A percentile compares a stretch with the other conserved stretches of the same genome.
These are phyloP conservation scores for Cinchona pubescens DNA, from an alignment of 257 asterid species.

Conservation along the genomic window DNA sequence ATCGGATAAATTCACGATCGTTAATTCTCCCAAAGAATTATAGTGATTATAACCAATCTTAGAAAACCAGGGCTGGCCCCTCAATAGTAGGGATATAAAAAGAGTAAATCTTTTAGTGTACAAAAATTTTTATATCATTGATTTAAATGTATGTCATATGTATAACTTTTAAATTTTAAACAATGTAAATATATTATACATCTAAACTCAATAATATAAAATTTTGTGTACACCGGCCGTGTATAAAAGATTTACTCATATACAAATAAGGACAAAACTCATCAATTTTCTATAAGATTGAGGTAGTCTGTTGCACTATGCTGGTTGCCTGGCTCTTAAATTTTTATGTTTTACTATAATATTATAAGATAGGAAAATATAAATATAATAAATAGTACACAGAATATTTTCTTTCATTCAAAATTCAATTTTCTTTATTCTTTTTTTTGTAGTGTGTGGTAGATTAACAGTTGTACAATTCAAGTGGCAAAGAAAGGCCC, in stretches of 20 bases:
- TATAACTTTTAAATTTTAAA: too few relatives aligned
- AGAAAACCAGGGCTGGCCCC: not conserved
- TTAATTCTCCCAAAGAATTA: not conserved
- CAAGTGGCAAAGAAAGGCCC: constrained; percentile 57
- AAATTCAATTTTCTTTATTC: constrained; percentile 4
- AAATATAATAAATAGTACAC: too few relatives aligned
- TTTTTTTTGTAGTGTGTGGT: constrained; percentile 19
- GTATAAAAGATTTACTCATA: too few relatives aligned
- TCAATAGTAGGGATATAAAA: not conserved
- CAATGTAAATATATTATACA: too few relatives aligned
- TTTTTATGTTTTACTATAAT: not conserved
- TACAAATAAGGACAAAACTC: constrained; percentile 7
- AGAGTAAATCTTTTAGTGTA: too few relatives aligned
- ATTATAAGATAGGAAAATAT: not conserved
- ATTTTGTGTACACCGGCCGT: too few relatives aligned
- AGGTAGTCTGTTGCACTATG: not conserved
- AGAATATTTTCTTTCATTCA: constrained; percentile 16
- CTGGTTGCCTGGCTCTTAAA: not conserved
- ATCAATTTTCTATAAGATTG: constrained; percentile 6
- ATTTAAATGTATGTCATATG: too few relatives aligned
- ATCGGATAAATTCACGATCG: not conserved
- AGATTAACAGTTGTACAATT: constrained; percentile 30
- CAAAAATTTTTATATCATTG: too few relatives aligned
- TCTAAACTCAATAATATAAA: too few relatives aligned
- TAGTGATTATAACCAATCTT: too few relatives aligned